Percentiles rank a stretch among this genome's conserved stretches.
Evolutionary conservation across 2,329 filamentous ascomycete species (phyloP).

Genomic region (Akanthomyces lecanii): DNA sequence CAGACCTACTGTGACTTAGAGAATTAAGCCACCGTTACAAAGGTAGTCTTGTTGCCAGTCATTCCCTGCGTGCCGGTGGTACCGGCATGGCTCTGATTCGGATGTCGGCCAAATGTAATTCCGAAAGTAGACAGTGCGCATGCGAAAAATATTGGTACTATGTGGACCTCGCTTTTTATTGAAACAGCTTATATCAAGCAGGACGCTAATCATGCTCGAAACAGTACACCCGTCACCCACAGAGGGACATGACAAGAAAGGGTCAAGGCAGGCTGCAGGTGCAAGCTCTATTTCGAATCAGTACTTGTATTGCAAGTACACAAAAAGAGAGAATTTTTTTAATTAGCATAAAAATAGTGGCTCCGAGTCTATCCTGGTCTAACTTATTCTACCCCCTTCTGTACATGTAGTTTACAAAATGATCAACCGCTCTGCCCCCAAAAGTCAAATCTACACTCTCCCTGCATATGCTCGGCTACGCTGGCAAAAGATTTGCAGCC

Average conservation of each 20-base stretch:
- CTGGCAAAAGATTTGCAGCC: neutral
- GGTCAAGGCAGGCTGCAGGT: neutral
- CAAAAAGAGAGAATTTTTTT: neutral
- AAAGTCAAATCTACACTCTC: slow-evolving; percentile 7
- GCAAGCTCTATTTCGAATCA: neutral
- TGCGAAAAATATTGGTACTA: too few relatives aligned
- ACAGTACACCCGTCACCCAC: neutral
- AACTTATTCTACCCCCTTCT: neutral
- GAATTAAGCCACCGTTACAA: too few relatives aligned
- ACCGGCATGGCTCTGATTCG: too few relatives aligned
- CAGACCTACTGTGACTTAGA: too few relatives aligned
- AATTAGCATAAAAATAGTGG: slow-evolving; percentile 1
- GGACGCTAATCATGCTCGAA: too few relatives aligned
- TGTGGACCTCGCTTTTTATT: too few relatives aligned
- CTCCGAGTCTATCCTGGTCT: slow-evolving; percentile 15
- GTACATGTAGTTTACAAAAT: slow-evolving; percentile 12
- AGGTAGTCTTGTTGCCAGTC: too few relatives aligned
- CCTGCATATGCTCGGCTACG: neutral
- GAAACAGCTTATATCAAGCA: too few relatives aligned
- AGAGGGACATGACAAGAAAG: neutral
- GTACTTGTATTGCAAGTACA: too few relatives aligned
- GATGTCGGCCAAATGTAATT: too few relatives aligned
- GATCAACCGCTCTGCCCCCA: neutral
- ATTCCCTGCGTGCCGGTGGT: too few relatives aligned
- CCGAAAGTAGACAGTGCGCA: too few relatives aligned